A percentile compares a stretch with the other conserved stretches of the same genome.
Evolutionary conservation across 306 rosid species (phyloP).

Genomic region (Quercus rubra): DNA sequence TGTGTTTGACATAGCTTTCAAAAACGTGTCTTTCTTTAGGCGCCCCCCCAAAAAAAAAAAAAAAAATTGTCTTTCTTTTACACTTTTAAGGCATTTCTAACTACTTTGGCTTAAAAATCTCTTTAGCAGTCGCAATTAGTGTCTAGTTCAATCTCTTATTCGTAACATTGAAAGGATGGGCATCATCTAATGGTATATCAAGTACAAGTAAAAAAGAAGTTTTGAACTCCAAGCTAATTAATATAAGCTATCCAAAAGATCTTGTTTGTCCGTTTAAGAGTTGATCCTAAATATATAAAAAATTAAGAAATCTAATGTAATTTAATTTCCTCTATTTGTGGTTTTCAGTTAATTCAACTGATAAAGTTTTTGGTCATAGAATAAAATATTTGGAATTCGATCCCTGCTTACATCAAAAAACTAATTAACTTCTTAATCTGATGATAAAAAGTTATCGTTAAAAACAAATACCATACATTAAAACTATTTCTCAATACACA

Average conservation of each 20-base stretch:
- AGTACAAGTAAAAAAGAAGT: background rate
- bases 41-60: too few species aligned
- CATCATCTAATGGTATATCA: background rate
- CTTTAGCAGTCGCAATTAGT: background rate
- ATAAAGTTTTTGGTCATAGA: rapidly evolving
- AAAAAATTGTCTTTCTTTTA: background rate
- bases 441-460: too few species aligned
- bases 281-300: too few species aligned
- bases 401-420: rapidly evolving
- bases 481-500: too few species aligned
- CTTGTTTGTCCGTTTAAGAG: too few species aligned
- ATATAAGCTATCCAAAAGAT: too few species aligned
- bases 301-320: too few species aligned
- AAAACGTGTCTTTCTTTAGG: background rate
- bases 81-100: background rate
- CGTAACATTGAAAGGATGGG: background rate
- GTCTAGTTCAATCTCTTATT: background rate
- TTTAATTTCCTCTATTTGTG: too few species aligned
- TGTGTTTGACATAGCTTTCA: background rate
- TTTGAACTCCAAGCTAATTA: background rate
- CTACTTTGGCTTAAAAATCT: background rate
- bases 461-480: rapidly evolving
- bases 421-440: rapidly evolving
- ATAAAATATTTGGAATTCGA: rapidly evolving
- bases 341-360: rapidly evolving